A percentile compares a stretch with the other conserved stretches of the same genome.
These are phyloP conservation scores for Termitomyces eurrhizus DNA, from an alignment of 768 basidiomycete genomes.

Conservation along the genomic window DNA sequence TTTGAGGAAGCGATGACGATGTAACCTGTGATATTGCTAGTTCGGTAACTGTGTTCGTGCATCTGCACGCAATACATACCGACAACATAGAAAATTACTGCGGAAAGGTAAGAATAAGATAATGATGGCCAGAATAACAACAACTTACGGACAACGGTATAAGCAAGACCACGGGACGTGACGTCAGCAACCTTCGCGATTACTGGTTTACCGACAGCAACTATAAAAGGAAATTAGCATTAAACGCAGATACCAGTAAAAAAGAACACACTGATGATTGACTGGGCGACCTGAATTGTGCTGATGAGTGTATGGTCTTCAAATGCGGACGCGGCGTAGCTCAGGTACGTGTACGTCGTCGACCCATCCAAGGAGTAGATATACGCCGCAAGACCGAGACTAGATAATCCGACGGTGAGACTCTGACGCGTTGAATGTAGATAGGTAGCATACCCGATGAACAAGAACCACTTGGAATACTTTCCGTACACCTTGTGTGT, in stretches of 20 bases:
- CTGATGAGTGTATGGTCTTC: conserved; percentile 50
- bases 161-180: conserved; percentile 62
- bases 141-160: conserved; percentile 49
- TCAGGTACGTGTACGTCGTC: conserved; percentile 65
- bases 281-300: conserved; percentile 51
- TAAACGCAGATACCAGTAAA: neutral
- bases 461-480: conserved; percentile 56
- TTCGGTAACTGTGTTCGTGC: neutral
- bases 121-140: neutral
- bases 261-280: conserved; percentile 43
- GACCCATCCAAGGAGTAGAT: conserved; percentile 73
- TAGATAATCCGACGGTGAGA: conserved; percentile 31
- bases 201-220: conserved; percentile 56
- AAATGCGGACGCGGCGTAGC: conserved; percentile 52
- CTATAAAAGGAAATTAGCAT: conserved; percentile 13
- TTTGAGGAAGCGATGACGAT: too few species aligned
- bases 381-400: conserved; percentile 66
- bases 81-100: conserved; percentile 57
- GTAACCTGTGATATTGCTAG: too few species aligned
- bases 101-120: neutral
- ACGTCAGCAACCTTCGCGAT: conserved; percentile 75
- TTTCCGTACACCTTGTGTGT: conserved; percentile 48
- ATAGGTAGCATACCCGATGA: conserved; percentile 41
- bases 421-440: neutral
- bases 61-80: conserved; percentile 30